Conservation (phyloP, 139 green algal genomes). For the Auxenochlorella pyrenoidosa region DNA sequence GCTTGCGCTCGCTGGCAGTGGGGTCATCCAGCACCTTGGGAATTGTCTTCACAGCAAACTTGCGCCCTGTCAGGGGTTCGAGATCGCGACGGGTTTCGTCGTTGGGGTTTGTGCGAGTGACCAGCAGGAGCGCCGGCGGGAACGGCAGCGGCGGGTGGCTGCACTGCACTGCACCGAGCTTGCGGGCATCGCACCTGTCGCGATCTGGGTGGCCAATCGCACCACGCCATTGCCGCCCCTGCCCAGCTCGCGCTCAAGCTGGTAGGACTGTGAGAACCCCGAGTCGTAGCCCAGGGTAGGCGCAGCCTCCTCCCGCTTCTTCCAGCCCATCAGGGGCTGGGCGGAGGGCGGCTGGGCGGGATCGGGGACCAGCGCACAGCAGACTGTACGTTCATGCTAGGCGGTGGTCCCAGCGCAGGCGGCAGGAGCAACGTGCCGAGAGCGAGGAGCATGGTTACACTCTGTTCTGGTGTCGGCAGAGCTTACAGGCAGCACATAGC, state of each 20-base stretch:
- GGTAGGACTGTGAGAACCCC: conserved; percentile 12
- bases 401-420: no score
- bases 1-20: conserved; percentile 38
- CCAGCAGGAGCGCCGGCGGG: background rate
- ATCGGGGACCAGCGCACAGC: background rate
- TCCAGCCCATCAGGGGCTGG: background rate
- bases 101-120: background rate
- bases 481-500: no score
- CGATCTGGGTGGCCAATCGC: background rate
- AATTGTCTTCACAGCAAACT: conserved; percentile 41
- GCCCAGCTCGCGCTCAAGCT: conserved; percentile 29
- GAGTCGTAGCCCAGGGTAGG: conserved; percentile 33
- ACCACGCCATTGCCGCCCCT: conserved; percentile 38
- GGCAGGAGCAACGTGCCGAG: no score
- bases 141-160: background rate
- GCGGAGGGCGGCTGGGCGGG: background rate
- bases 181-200: background rate
- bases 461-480: no score
- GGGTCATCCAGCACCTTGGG: conserved; percentile 43
- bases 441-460: no score
- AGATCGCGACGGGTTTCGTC: background rate
- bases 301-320: background rate
- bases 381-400: no score
- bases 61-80: background rate
- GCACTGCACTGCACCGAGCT: background rate